Percentiles rank a stretch among this genome's conserved stretches.
Conservation (phyloP, 2,329 filamentous ascomycete species). For the Berkeleyomyces basicola region DNA sequence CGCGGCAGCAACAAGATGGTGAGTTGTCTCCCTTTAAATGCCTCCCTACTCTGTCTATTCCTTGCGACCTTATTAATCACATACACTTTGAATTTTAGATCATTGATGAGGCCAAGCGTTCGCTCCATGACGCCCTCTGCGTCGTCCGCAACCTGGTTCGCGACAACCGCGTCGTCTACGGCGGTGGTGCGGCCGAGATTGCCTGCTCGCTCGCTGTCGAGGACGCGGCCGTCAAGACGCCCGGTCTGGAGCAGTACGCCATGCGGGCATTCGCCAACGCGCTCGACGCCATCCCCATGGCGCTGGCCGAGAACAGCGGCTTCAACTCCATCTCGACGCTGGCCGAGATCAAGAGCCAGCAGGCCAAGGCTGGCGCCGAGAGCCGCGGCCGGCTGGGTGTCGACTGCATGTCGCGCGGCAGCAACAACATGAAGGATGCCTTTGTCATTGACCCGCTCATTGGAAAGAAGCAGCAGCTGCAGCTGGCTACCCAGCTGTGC, state of each 20-base stretch:
- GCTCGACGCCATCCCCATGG: slow-evolving; percentile 85
- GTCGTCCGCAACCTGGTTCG: slow-evolving; percentile 91
- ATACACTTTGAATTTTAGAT: slow-evolving; percentile 39
- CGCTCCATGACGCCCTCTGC: slow-evolving; percentile 90
- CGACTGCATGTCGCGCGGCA: slow-evolving; percentile 92
- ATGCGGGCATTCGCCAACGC: slow-evolving; percentile 97
- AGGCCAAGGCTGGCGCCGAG: slow-evolving; percentile 53
- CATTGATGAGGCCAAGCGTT: slow-evolving; percentile 96
- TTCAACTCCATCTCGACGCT: slow-evolving; percentile 91
- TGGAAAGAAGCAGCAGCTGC: slow-evolving; percentile 91
- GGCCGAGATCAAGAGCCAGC: slow-evolving; percentile 87
- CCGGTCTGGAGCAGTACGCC: slow-evolving; percentile 95
- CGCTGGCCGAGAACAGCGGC: slow-evolving; percentile 91
- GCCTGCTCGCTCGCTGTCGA: slow-evolving; percentile 93
- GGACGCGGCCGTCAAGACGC: slow-evolving; percentile 84
- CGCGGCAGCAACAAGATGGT: slow-evolving; percentile 99
- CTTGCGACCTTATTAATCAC: neutral
- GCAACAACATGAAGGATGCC: slow-evolving; percentile 92
- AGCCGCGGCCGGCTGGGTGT: slow-evolving; percentile 58
- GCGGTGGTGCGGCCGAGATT: slow-evolving; percentile 90
- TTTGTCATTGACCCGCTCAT: slow-evolving; percentile 98
- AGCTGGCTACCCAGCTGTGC: slow-evolving; percentile 92
- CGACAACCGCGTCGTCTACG: slow-evolving; percentile 95
- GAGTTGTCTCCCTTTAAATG: slow-evolving; percentile 20
- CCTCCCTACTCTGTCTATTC: neutral